Conservation (phyloP, 805 yeast species). For the Isabelozyma rhagii region DNA sequence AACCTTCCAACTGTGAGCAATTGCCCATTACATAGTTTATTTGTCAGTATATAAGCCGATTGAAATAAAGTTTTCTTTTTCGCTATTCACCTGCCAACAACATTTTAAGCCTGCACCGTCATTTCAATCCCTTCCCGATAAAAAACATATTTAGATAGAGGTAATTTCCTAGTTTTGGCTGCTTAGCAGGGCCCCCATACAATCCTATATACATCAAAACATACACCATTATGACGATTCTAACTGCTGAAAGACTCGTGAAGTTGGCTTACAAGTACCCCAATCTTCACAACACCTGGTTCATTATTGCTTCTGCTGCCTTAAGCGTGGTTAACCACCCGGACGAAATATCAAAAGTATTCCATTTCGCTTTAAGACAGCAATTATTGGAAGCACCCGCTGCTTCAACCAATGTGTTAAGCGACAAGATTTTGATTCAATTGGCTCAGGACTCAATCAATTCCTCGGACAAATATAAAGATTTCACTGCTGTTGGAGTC, state of each 20-base stretch:
- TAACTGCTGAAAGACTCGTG: constrained; percentile 56
- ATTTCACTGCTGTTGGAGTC: constrained; percentile 39
- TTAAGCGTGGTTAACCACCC: constrained; percentile 81
- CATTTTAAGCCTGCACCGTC: no score
- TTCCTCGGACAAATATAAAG: constrained; percentile 35
- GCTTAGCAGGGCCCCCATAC: background rate
- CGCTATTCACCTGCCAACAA: no score
- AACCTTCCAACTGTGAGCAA: no score
- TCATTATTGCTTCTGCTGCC: constrained; percentile 74
- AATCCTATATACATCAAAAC: background rate
- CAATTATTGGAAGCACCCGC: constrained; percentile 34
- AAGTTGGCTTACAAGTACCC: constrained; percentile 54
- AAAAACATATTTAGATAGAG: no score
- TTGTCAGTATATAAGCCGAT: no score
- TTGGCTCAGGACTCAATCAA: constrained; percentile 39
- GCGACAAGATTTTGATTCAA: constrained; percentile 29
- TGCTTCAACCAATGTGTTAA: constrained; percentile 22
- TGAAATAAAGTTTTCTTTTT: no score
- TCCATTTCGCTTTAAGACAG: constrained; percentile 61
- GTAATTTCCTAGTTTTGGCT: background rate
- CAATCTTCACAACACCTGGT: constrained; percentile 61
- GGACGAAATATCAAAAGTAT: constrained; percentile 70
- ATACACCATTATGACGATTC: constrained; percentile 14
- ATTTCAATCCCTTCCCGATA: no score
- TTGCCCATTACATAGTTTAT: no score